A percentile compares a stretch with the other conserved stretches of the same genome.
phyloP scores from a whole-genome alignment of 1,284 basidiomycete genomes.

The Leccinum cinnamomeum region DNA sequence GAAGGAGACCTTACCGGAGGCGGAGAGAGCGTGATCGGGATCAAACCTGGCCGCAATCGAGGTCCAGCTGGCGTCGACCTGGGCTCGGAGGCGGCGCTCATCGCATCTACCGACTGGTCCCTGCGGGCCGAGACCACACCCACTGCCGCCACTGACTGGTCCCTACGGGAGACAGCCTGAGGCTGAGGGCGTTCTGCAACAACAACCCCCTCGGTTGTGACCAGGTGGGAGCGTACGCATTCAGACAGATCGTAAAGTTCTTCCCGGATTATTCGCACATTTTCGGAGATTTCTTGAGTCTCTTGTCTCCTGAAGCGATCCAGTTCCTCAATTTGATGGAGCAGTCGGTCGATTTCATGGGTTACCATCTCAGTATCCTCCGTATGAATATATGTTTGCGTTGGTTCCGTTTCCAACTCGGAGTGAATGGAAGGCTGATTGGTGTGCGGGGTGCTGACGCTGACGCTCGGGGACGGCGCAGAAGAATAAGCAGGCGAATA shows the following conservation, averaged over 20 bases:
- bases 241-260: constrained; percentile 61
- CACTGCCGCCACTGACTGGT: constrained; percentile 43
- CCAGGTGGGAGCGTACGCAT: constrained; percentile 33
- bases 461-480: constrained; percentile 52
- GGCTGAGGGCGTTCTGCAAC: constrained; percentile 15
- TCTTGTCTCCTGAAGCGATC: constrained; percentile 60
- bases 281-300: constrained; percentile 56
- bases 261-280: constrained; percentile 59
- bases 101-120: constrained; percentile 44
- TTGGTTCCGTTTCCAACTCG: constrained; percentile 50
- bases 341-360: constrained; percentile 65
- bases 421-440: constrained; percentile 58
- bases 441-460: constrained; percentile 52
- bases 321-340: constrained; percentile 62
- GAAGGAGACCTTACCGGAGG: constrained; percentile 45
- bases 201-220: constrained; percentile 24
- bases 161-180: constrained; percentile 38
- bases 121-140: constrained; percentile 28
- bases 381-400: constrained; percentile 13
- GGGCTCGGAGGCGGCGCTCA: constrained; percentile 24
- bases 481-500: constrained; percentile 26
- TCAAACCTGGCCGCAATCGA: constrained; percentile 22
- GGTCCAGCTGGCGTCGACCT: constrained; percentile 32
- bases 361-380: constrained; percentile 46
- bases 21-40: constrained; percentile 38